phyloP scores from a whole-genome alignment of 805 yeast genomes.

The Candida sanyiensis region DNA sequence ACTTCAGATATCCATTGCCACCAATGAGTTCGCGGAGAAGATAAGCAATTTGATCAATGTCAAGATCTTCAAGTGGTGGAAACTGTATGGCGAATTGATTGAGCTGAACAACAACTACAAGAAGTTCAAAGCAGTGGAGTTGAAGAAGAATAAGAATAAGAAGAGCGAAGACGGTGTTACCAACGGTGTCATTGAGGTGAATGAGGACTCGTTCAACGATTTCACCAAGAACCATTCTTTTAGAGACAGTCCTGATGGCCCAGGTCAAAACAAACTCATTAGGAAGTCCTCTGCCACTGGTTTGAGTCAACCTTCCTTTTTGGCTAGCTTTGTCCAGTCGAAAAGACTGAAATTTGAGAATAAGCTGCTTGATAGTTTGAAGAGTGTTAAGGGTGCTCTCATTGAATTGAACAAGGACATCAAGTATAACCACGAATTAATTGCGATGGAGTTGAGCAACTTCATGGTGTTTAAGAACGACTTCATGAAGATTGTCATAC shows the following conservation, averaged over 20 bases:
- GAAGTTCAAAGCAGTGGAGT: conserved; percentile 23
- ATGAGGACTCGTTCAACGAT: conserved; percentile 22
- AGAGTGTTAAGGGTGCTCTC: conserved; percentile 38
- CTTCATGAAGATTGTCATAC: conserved; percentile 35
- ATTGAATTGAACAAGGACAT: conserved; percentile 41
- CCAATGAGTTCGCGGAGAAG: conserved; percentile 26
- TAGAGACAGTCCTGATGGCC: conserved; percentile 4
- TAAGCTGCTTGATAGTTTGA: conserved; percentile 34
- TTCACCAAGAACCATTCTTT: conserved; percentile 22
- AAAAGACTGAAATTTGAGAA: conserved; percentile 44
- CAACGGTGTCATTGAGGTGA: conserved; percentile 23
- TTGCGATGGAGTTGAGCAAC: conserved; percentile 60
- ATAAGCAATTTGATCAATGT: conserved; percentile 29
- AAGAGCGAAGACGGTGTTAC: conserved; percentile 9
- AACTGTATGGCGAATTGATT: conserved; percentile 35
- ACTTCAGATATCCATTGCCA: conserved; percentile 18
- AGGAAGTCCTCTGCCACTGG: not conserved
- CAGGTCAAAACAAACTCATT: conserved; percentile 9
- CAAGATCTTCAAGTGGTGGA: conserved; percentile 42
- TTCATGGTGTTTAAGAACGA: conserved; percentile 46
- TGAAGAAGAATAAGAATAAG: conserved; percentile 11
- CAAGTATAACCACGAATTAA: conserved; percentile 48
- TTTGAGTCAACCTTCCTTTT: conserved; percentile 25
- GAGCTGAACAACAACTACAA: conserved; percentile 30
- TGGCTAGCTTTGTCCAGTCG: conserved; percentile 42